phyloP scores from a whole-genome alignment of 495 filamentous ascomycete genomes.

The Cercophora sp. region DNA sequence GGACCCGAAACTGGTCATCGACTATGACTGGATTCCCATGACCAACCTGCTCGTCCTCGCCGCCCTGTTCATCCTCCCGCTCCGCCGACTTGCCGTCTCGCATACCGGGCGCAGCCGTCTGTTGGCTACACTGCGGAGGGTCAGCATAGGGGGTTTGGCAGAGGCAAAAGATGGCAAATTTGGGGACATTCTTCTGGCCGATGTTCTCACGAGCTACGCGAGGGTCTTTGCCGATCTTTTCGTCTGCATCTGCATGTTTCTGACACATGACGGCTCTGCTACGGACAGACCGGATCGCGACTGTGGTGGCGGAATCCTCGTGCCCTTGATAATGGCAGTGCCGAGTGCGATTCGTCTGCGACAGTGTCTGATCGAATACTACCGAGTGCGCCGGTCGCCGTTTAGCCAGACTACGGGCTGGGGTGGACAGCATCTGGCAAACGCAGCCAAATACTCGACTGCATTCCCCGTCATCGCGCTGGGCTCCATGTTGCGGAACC shows the following conservation, averaged over 20 bases:
- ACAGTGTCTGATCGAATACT: slow-evolving; percentile 87
- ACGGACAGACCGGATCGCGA: slow-evolving; percentile 75
- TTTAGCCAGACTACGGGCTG: slow-evolving; percentile 48
- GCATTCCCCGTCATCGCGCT: slow-evolving; percentile 90
- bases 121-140: slow-evolving; percentile 64
- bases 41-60: slow-evolving; percentile 68
- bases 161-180: slow-evolving; percentile 81
- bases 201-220: slow-evolving; percentile 90
- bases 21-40: slow-evolving; percentile 78
- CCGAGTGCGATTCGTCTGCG: slow-evolving; percentile 83
- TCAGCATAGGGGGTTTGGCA: slow-evolving; percentile 76
- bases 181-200: slow-evolving; percentile 88
- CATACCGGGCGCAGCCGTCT: slow-evolving; percentile 71
- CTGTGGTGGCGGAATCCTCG: slow-evolving; percentile 70
- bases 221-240: slow-evolving; percentile 89
- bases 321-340: slow-evolving; percentile 75
- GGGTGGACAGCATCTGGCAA: slow-evolving; percentile 83
- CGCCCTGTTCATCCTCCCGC: slow-evolving; percentile 65
- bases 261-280: slow-evolving; percentile 59
- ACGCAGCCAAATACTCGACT: slow-evolving; percentile 86
- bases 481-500: slow-evolving; percentile 66
- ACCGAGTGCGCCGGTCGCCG: slow-evolving; percentile 59
- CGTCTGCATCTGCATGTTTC: slow-evolving; percentile 85
- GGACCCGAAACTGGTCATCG: slow-evolving; percentile 59
- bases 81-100: slow-evolving; percentile 58